Base-by-base conservation (phyloP, 2,329 filamentous ascomycete genomes). In the Pseudogymnoascus sp. region DNA sequence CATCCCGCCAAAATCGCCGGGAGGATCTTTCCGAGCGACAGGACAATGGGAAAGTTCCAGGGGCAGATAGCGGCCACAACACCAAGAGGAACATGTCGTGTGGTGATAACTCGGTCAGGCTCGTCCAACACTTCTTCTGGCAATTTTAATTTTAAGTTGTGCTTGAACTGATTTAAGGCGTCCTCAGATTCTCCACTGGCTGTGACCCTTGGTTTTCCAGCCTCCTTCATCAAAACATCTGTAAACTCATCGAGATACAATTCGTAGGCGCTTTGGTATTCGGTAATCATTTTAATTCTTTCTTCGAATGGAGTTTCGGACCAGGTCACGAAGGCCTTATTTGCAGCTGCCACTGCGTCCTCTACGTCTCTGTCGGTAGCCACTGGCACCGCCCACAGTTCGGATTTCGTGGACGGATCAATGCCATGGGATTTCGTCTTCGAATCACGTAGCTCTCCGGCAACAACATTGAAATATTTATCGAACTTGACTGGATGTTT, bases 1-100 rank as follows among this genome's bases (percentile, higher is more conserved):
- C 82, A 82, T 27, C 80, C 81, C 0, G 81, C 81, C 25, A 82
- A 70, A 2, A 84, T 70, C 0, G 80, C 76, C 0, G 78, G 74
- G 4, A 73, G 74, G 36, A 82, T 76, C 70, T 86, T 86, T 55
- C 80, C 74, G 60, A 77, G 76, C 10, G 77, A 75, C 1, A 80
- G 72, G 62, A 78, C 74, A 29, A 80, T 66, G 1, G 79, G 79
- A 66, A 79, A 86, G 70, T 86, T 86, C 84, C 84, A 86, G 0
- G 83, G 83, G 25, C 81, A 80, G 66, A 86, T 85, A 63, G 79
- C 84, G 10, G 76, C 81, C 1, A 78, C 75, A 4, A 81, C 75
- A 35, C 81, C 81, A 39, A 82, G 73, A 0, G 81, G 80, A 17
- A 71, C 71, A 66, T 78, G 77, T 2, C 75, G 78, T 2, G 74